Evolutionary conservation across 2,329 filamentous ascomycete genomes (phyloP).

Genomic region (Chaetothyriales sp.): DNA sequence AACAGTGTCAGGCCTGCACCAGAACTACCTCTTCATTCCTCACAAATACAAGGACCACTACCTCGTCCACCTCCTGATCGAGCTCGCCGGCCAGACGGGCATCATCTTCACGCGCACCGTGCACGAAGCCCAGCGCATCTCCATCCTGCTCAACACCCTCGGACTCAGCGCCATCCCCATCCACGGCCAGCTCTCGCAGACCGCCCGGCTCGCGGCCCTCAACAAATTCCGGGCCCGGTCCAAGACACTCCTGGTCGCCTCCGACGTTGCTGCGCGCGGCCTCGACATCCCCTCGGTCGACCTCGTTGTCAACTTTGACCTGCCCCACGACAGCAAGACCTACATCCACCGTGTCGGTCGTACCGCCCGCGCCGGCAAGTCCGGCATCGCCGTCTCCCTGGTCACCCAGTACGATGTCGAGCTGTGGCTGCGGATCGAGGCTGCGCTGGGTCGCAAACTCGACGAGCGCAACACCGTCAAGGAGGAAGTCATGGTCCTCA

Average conservation of each 20-base stretch:
- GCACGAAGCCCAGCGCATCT: conserved; percentile 72
- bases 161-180: conserved; percentile 85
- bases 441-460: conserved; percentile 63
- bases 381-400: conserved; percentile 62
- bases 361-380: conserved; percentile 72
- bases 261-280: conserved; percentile 78
- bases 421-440: conserved; percentile 66
- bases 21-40: conserved; percentile 75
- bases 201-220: conserved; percentile 68
- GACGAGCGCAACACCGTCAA: conserved; percentile 53
- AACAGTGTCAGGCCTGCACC: conserved; percentile 75
- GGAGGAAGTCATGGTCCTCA: conserved; percentile 73
- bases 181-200: conserved; percentile 82
- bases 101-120: conserved; percentile 91
- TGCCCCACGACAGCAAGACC: conserved; percentile 73
- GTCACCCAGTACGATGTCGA: conserved; percentile 82
- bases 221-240: conserved; percentile 73
- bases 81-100: conserved; percentile 67
- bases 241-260: conserved; percentile 79
- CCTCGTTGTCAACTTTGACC: conserved; percentile 68
- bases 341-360: conserved; percentile 82
- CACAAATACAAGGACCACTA: conserved; percentile 81
- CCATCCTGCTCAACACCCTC: conserved; percentile 66
- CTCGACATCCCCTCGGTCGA: conserved; percentile 83
- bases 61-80: conserved; percentile 71